Evolutionary conservation across 345 rosid species (phyloP), one percentile per base, ranked within the genome.

Genomic region (Citrus trifoliata): DNA sequence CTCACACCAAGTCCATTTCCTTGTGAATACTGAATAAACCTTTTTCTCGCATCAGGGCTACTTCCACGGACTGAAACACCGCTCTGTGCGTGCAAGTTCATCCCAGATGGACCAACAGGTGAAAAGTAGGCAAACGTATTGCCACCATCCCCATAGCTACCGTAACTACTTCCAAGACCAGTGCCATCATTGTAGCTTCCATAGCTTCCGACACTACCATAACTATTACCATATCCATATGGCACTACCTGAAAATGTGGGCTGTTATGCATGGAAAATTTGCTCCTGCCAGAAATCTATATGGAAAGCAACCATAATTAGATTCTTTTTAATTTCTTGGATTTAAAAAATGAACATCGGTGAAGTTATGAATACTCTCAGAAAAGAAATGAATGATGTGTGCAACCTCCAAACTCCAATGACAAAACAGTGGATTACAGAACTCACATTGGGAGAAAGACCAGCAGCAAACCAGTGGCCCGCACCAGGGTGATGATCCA

Each of bases 381-480:
- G 33, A 16, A 32, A 42, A 7, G 37, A 69, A 75, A 72, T 24
- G 61, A 53, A 38, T 51, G 35, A 58, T 22, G 38, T 32, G 28
- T 40, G 73, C 60, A 78, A 74, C 70, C 74, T 83, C 69, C 55
- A 78, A 70, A 67, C 76, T 83, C 69, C 55, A 74, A 63, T 61
- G 58, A 80, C 65, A 59, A 68, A 83, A 80, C 22, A 18, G 7
- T 53, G 58, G 48, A 60, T 46, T 25, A 73, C 30, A 56, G 79
- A 76, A 71, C 93, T 90, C 86, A 96, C 99, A 83, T 92, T 89
- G 72, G 99, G 99, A 83, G 99, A 96, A 80, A 96, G 97, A 77
- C 99, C 99, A 83, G 99, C 98, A 78, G 99, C 97, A 87, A 94
- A 93, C 99, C 99, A 96, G 86, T 96, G 98, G 83, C 99, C 99